A percentile compares a stretch with the other conserved stretches of the same genome.
These are phyloP conservation scores for Zymoseptoria tritici DNA, from an alignment of 2,329 filamentous ascomycete species.

Conservation along the genomic window DNA sequence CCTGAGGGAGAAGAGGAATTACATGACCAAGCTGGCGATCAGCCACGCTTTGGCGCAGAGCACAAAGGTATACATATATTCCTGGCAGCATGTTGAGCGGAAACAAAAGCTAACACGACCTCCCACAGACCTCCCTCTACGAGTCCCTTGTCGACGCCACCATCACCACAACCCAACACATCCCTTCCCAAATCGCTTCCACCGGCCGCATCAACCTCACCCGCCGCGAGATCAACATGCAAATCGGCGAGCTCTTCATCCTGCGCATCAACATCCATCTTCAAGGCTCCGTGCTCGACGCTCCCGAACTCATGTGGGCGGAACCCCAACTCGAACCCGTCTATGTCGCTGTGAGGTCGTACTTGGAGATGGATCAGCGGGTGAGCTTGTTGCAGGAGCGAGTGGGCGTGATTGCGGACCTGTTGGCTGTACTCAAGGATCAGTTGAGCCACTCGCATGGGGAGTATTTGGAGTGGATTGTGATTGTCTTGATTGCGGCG, in stretches of 20 bases:
- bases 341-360: slow-evolving; percentile 89
- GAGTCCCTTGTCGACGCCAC: slow-evolving; percentile 92
- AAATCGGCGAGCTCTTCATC: slow-evolving; percentile 97
- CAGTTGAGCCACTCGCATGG: slow-evolving; percentile 90
- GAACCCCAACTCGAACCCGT: slow-evolving; percentile 95
- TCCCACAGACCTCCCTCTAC: slow-evolving; percentile 72
- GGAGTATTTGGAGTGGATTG: slow-evolving; percentile 50
- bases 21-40: slow-evolving; percentile 97
- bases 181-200: slow-evolving; percentile 83
- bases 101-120: slow-evolving; percentile 2
- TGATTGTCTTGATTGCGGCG: slow-evolving; percentile 90
- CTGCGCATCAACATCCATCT: slow-evolving; percentile 96
- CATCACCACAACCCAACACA: slow-evolving; percentile 85
- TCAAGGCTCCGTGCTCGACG: slow-evolving; percentile 92
- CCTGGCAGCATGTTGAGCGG: not conserved
- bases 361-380: slow-evolving; percentile 96
- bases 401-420: slow-evolving; percentile 84
- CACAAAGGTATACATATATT: slow-evolving; percentile 61
- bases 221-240: slow-evolving; percentile 93
- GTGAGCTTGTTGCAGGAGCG: slow-evolving; percentile 83
- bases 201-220: slow-evolving; percentile 88
- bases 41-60: slow-evolving; percentile 92
- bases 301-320: slow-evolving; percentile 95
- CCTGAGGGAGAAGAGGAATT: slow-evolving; percentile 84
- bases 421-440: slow-evolving; percentile 89